Base-by-base conservation (phyloP, 2,329 filamentous ascomycete species). In the Chaetomiaceae sp. region DNA sequence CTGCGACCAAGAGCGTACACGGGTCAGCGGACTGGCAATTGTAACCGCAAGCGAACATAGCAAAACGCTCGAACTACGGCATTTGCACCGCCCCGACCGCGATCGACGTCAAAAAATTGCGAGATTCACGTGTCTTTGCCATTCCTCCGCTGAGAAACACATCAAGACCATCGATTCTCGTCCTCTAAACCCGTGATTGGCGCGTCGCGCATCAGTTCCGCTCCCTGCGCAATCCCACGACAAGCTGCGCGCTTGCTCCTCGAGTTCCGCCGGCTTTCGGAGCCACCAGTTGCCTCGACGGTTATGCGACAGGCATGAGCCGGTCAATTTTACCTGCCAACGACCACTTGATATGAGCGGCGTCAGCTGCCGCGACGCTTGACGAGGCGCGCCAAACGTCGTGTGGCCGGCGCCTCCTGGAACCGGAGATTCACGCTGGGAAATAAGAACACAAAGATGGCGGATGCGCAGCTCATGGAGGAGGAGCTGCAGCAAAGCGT, bases 401-500 rank as follows among this genome's bases (percentile, higher is more conserved):
- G 47, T 44, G 29, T 41, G 14, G 27, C 43, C 13, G 33, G 41
- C 45, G 47, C 42, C 27, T 32, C 32, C 21, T 14, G 16, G 25
- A 18, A 36, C 6, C 18, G 27, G 37, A 11, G 37, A 33, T 37
- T 23, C 41, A 32, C 32, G 29, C 21, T 53, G 43, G 51, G 50
- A 29, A 51, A 41, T 42, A 56, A 41, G 42, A 53, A 33, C 29
- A 54, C 38, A 29, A 58, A 48, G 18, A 80, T 80, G 75, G 67
- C 74, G 48, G 79, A 73, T 61, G 72, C 75, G 51, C 78, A 79
- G 62, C 70, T 75, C 45, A 80, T 79, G 69, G 75, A 81, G 64
- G 78, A 82, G 54, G 76, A 81, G 65, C 71, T 80, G 52, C 79
- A 81, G 62, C 76, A 79, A 61, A 80, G 77, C 64, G 75, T 74